Evolutionary conservation across 768 basidiomycete genomes (phyloP), one percentile per base, ranked within the genome.

Genomic region (Exidia glandulosa): DNA sequence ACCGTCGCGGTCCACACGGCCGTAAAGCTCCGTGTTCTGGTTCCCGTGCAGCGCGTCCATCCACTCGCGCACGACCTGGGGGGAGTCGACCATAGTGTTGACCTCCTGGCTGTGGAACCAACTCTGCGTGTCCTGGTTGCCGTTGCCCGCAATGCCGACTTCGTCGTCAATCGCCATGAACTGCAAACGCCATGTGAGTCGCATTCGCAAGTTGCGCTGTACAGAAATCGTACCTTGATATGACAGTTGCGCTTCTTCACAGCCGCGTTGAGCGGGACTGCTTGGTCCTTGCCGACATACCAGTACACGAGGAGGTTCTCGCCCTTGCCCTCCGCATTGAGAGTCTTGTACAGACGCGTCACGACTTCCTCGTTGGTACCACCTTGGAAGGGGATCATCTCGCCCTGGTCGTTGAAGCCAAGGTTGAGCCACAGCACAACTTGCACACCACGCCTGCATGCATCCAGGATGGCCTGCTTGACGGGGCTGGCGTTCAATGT

Each of bases 61-160:
- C 82, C 84, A 83, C 59, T 81, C 82, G 36, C 69, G 64, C 56
- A 81, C 79, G 57, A 84, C 72, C 37, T 73, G 70, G n/a, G 74
- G 69, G 27, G 75, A 78, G 67, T 85, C 83, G 50, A 85, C 73
- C 75, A 86, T 79, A 60, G 85, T 71, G 67, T 88, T 87, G 64
- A 82, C 75, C 65, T 88, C 87, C 61, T 85, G 82, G 47, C 81
- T 82, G 69, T 88, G 87, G 73, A 77, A 86, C 85, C 85, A 87
- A 3, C 78, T 80, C 65, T 87, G 86, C 6, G 82, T 79, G 61
- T 84, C 83, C 67, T 86, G 85, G 69, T 87, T 87, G 29, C 86
- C 86, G 63, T 83, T 88, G 9, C 86, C 87, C 23, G 78, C 75
- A 61, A 88, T 87, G 14, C 79, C 81, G 50, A 87, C 79, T 63